Conservation (phyloP, 164 flowering plant genomes). For the Chloranthus sessilifolius region DNA sequence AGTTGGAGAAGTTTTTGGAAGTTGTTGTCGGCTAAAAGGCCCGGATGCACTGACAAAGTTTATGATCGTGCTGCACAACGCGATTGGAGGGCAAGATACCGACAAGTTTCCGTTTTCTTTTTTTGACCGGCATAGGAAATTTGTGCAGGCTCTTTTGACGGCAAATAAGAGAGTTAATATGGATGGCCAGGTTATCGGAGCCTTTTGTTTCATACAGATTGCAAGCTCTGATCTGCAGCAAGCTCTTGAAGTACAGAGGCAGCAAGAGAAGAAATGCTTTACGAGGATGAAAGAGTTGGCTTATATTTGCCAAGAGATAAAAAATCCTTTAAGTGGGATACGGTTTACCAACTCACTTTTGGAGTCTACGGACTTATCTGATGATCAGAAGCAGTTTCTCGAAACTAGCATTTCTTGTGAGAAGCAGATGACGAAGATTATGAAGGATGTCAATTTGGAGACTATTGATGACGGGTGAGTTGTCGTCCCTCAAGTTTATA, state of each 20-base stretch:
- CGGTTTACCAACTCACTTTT: constrained; percentile 73
- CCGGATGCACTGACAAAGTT: constrained; percentile 85
- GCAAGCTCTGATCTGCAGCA: constrained; percentile 90
- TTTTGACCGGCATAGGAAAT: constrained; percentile 66
- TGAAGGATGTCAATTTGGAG: constrained; percentile 62
- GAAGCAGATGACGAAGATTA: constrained; percentile 78
- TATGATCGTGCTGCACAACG: constrained; percentile 86
- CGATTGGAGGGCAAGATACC: constrained; percentile 78
- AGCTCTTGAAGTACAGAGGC: constrained; percentile 65
- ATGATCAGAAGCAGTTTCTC: constrained; percentile 87
- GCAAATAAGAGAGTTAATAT: constrained; percentile 85
- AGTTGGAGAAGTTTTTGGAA: constrained; percentile 91
- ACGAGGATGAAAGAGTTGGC: constrained; percentile 84
- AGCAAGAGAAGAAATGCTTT: constrained; percentile 62
- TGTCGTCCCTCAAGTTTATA: no score
- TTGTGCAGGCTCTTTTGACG: constrained; percentile 79
- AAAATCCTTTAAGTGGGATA: constrained; percentile 81
- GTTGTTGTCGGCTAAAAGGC: constrained; percentile 83
- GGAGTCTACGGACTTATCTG: constrained; percentile 67
- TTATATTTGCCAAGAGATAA: constrained; percentile 86
- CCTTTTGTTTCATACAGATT: constrained; percentile 93
- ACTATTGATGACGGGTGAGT: constrained; percentile 80
- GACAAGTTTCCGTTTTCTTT: constrained; percentile 78
- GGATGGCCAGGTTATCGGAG: constrained; percentile 78
- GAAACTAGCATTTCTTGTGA: constrained; percentile 94